Conservation (phyloP, 495 filamentous ascomycete genomes). For the Parachaetomium inaequale region DNA sequence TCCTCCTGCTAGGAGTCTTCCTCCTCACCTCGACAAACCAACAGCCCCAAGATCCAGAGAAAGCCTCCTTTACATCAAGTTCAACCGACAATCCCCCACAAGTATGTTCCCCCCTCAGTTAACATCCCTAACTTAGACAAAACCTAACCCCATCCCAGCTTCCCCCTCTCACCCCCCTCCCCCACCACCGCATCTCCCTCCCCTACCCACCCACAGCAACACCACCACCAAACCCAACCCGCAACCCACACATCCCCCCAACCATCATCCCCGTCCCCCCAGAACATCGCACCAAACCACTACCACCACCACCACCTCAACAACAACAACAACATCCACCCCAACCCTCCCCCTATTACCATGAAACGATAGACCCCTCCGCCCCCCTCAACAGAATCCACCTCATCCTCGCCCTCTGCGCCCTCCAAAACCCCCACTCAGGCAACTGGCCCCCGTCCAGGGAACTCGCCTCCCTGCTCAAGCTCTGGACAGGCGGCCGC, state of each 20-base stretch:
- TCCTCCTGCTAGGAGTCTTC: constrained; percentile 21
- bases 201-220: constrained; percentile 14
- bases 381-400: constrained; percentile 19
- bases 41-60: background rate
- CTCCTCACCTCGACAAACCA: background rate
- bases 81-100: background rate
- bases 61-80: background rate
- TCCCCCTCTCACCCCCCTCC: constrained; percentile 9
- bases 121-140: background rate
- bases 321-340: background rate
- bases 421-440: constrained; percentile 21
- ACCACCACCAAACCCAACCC: constrained; percentile 9
- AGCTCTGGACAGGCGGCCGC: background rate
- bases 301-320: background rate
- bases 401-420: constrained; percentile 18
- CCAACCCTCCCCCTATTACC: background rate
- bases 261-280: constrained; percentile 1
- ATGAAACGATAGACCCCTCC: background rate
- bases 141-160: background rate
- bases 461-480: constrained; percentile 21
- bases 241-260: constrained; percentile 1
- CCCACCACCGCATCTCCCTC: constrained; percentile 9
- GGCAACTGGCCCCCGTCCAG: constrained; percentile 20
- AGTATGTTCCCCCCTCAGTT: background rate
- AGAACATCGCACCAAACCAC: background rate